phyloP scores from a whole-genome alignment of 106 monocot species.

The Agapanthus africanus region DNA sequence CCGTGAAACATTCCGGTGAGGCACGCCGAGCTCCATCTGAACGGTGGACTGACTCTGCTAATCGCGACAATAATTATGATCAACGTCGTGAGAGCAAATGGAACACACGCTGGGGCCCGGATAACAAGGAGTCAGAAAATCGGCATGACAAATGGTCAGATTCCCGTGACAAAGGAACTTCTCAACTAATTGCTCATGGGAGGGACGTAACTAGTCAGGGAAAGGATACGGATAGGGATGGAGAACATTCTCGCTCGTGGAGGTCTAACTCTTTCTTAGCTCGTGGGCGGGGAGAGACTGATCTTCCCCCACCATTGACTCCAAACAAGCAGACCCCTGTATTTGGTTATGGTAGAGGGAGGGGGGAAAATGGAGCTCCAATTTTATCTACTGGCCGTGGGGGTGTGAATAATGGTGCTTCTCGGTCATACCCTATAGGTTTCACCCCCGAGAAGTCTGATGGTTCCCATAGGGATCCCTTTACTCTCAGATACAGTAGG shows the following conservation, averaged over 20 bases:
- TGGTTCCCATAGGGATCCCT: slow-evolving; percentile 32
- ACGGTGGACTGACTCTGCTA: slow-evolving; percentile 49
- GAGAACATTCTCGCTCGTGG: slow-evolving; percentile 67
- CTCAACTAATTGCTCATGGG: slow-evolving; percentile 11
- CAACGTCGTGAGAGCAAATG: slow-evolving; percentile 82
- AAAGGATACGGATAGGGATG: slow-evolving; percentile 73
- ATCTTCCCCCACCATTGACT: slow-evolving; percentile 22
- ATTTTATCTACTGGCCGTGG: slow-evolving; percentile 40
- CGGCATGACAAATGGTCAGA: slow-evolving; percentile 70
- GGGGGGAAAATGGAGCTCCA: slow-evolving; percentile 49
- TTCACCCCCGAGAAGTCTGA: slow-evolving; percentile 36
- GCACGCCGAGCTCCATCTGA: slow-evolving; percentile 45
- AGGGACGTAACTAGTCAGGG: slow-evolving; percentile 22
- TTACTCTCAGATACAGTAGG: slow-evolving; percentile 56
- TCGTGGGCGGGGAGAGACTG: slow-evolving; percentile 59
- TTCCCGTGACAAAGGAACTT: slow-evolving; percentile 39
- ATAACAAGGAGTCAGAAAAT: slow-evolving; percentile 63
- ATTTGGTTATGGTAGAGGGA: slow-evolving; percentile 61
- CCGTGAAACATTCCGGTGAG: slow-evolving; percentile 39
- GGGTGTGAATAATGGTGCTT: slow-evolving; percentile 27
- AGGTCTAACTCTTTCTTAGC: slow-evolving; percentile 44
- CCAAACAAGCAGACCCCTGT: slow-evolving; percentile 32
- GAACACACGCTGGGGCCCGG: slow-evolving; percentile 91
- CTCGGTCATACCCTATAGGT: slow-evolving; percentile 25
- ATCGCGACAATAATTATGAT: slow-evolving; percentile 25